These are phyloP conservation scores for Calvatia gigantea DNA, from an alignment of 768 basidiomycete genomes.

Conservation along the genomic window DNA sequence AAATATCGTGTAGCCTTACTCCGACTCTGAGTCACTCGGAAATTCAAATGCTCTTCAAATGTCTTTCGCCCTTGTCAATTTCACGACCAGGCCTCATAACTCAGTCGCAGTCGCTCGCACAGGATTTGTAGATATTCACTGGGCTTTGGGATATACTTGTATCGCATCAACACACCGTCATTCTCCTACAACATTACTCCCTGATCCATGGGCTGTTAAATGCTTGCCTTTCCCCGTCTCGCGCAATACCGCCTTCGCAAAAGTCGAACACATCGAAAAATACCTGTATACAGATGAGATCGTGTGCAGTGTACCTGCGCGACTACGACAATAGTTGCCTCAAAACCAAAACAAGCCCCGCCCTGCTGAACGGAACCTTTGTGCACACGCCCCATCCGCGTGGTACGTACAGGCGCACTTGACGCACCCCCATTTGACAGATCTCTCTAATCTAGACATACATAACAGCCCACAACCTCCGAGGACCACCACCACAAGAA, in stretches of 20 bases:
- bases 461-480: not conserved
- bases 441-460: not conserved
- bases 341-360: not conserved
- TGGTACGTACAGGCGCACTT: not conserved
- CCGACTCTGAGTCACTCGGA: too few relatives aligned
- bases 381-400: not conserved
- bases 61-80: too few relatives aligned
- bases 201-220: too few relatives aligned
- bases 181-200: too few relatives aligned
- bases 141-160: too few relatives aligned
- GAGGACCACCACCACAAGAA: not conserved
- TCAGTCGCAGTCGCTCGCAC: too few relatives aligned
- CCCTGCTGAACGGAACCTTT: not conserved
- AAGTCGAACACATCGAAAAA: not conserved
- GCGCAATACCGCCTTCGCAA: not conserved
- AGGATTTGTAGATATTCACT: too few relatives aligned
- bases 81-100: too few relatives aligned
- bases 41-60: too few relatives aligned
- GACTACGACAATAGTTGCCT: not conserved
- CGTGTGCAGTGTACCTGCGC: not conserved
- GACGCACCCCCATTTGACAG: not conserved
- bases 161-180: too few relatives aligned
- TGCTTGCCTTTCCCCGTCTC: conserved; percentile 1
- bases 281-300: not conserved
- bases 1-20: too few relatives aligned